Evolutionary conservation across 345 rosid species (phyloP).

Genomic region (Laguncularia racemosa): DNA sequence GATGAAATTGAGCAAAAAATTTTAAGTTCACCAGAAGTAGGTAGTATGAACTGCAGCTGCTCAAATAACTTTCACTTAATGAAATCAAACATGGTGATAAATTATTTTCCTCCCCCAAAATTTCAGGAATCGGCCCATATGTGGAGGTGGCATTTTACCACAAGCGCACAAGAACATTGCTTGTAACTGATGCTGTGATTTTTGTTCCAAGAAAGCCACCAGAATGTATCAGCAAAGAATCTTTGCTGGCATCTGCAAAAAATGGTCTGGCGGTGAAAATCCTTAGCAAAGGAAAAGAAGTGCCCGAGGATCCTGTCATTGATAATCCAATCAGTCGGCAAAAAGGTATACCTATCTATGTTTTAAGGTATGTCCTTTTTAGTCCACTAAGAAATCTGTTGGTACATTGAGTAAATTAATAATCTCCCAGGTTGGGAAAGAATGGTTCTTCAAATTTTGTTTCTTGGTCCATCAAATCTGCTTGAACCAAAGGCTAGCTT

Average conservation of each 20-base stretch:
- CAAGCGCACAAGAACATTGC: slow-evolving; percentile 68
- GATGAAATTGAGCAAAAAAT: slow-evolving; percentile 91
- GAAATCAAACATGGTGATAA: neutral
- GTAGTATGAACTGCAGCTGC: slow-evolving; percentile 26
- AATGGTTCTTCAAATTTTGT: slow-evolving; percentile 91
- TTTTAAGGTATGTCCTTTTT: no score
- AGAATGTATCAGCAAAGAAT: slow-evolving; percentile 65
- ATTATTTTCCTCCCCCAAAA: neutral
- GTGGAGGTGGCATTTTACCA: slow-evolving; percentile 96
- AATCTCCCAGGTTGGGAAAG: slow-evolving; percentile 90
- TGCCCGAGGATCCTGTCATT: slow-evolving; percentile 69
- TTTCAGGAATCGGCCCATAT: slow-evolving; percentile 83
- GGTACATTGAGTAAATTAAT: neutral
- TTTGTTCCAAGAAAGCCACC: slow-evolving; percentile 79
- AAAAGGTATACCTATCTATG: slow-evolving; percentile 39
- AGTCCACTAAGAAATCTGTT: no score
- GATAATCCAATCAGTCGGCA: slow-evolving; percentile 65
- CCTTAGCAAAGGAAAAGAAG: slow-evolving; percentile 86
- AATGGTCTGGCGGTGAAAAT: slow-evolving; percentile 90
- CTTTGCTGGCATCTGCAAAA: slow-evolving; percentile 81
- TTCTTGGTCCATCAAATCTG: slow-evolving; percentile 92
- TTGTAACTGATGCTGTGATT: slow-evolving; percentile 88
- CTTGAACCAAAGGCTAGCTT: slow-evolving; percentile 93
- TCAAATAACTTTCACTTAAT: slow-evolving; percentile 1
- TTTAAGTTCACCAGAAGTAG: slow-evolving; percentile 94